Conservation (phyloP, 768 basidiomycete genomes). For the Mycena albidolilacea region DNA sequence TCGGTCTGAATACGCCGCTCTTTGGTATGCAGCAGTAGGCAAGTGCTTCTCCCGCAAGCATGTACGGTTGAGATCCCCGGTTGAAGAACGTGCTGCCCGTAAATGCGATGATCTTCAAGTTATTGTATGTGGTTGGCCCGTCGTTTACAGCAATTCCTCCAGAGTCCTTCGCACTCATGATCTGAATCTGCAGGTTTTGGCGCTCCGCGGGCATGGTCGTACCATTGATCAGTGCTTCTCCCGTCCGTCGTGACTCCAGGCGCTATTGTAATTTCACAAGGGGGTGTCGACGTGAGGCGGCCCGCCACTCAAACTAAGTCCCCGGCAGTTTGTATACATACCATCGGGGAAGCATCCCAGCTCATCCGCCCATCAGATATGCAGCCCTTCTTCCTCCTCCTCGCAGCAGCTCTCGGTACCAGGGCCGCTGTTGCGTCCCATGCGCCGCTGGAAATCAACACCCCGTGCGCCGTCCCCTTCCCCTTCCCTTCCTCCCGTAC, state of each 20-base stretch:
- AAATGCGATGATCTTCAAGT: slow-evolving; percentile 1
- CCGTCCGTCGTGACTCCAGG: neutral
- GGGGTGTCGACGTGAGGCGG: neutral
- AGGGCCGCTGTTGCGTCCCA: too few relatives aligned
- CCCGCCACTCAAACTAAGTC: neutral
- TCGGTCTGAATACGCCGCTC: too few relatives aligned
- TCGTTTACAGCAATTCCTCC: neutral
- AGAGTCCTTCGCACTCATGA: neutral
- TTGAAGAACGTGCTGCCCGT: too few relatives aligned
- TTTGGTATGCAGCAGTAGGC: too few relatives aligned
- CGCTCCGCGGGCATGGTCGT: neutral
- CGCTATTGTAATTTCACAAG: neutral
- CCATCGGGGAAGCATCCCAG: slow-evolving; percentile 9
- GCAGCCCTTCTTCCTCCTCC: too few relatives aligned
- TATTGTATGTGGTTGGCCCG: neutral
- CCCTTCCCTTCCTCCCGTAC: slow-evolving; percentile 10
- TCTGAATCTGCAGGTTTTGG: neutral
- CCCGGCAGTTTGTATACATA: neutral
- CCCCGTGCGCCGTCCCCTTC: too few relatives aligned
- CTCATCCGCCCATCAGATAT: neutral
- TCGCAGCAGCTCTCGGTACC: too few relatives aligned
- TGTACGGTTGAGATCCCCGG: too few relatives aligned
- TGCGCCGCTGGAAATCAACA: too few relatives aligned
- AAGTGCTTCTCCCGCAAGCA: too few relatives aligned
- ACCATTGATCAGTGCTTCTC: neutral